Base-by-base conservation (phyloP, 1,284 basidiomycete genomes). In the Apiotrichum gamsii region DNA sequence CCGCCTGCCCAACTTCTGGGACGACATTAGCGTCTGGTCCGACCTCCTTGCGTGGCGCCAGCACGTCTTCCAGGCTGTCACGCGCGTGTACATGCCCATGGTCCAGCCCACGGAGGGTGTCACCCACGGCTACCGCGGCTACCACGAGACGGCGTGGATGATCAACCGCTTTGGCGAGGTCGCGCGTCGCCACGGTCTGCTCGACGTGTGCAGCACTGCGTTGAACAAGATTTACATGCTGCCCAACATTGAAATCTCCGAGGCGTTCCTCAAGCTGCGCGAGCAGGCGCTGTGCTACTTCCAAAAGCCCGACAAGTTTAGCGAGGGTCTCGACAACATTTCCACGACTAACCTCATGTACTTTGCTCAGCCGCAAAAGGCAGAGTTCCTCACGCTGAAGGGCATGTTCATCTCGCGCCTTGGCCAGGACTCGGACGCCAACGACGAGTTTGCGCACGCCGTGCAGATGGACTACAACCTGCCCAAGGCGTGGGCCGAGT, bases 161-260 rank as follows among this genome's bases (percentile, higher is more conserved):
- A 97, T 98, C 77, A 99, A 99, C 70, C 85, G 95, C 9, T 98
- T 99, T 67, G 96, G 96, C n/a, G 95, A 98, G 69, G 91, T 97
- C 45, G 94, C 96, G 21, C 80, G 95, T 51, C 96, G 98, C 74
- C 95, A 99, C 65, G 88, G 94, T 54, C 79, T 99, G 10, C 80
- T 93, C 43, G 94, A 98, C 44, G 94, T 96, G 43, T 99, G 96
- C 75, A 91, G 91, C 74, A 88, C 80, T 14, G 87, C 88, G 1
- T 78, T 99, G 59, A 95, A 89, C 67, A 96, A 91, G 76, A 99
- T 99, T 64, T 99, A 99, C 74, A 95, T 90, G 1, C 75, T 99
- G 30, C 96, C 96, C 19, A 99, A 99, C 72, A 99, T 98, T 74
- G 95, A 99, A 74, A 99, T 99, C 59, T 95, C 95, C 3, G 95